Percentiles rank a stretch among this genome's conserved stretches.
These are phyloP conservation scores for Mortierella alpina DNA, from an alignment of 192 early-diverging fungal species.

Conservation along the genomic window DNA sequence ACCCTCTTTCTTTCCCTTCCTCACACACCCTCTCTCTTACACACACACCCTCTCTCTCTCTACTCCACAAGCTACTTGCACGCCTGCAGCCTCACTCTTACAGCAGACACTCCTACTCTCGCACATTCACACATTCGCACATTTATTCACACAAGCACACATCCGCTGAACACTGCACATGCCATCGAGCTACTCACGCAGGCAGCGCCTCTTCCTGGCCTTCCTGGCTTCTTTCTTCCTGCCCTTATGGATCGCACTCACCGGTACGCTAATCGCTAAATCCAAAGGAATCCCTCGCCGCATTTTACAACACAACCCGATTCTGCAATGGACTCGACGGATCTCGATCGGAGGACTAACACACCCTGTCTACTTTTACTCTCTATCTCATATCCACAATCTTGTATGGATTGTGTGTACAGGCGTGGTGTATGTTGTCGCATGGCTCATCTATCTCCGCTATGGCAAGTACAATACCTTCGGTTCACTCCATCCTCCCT, in stretches of 20 bases:
- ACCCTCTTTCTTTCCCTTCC: neutral
- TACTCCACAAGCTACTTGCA: neutral
- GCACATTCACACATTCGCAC: neutral
- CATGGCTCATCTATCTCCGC: conserved; percentile 55
- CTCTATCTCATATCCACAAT: neutral
- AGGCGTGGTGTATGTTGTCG: conserved; percentile 45
- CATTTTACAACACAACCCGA: neutral
- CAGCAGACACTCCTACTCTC: conserved; percentile 3
- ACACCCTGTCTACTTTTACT: neutral
- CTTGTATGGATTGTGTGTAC: neutral
- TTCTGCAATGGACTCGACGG: neutral
- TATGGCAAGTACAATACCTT: conserved; percentile 40
- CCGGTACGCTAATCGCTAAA: conserved; percentile 7
- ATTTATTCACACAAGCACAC: neutral
- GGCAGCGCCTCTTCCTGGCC: conserved; percentile 53
- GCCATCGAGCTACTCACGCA: conserved; percentile 44
- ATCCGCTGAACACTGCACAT: conserved; percentile 2
- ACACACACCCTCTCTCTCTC: neutral
- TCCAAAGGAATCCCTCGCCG: neutral
- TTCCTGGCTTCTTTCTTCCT: conserved; percentile 51
- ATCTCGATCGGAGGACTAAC: too few species aligned
- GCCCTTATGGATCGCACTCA: conserved; percentile 51
- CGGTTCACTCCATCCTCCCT: neutral
- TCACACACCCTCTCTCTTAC: neutral
- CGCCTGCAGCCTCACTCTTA: neutral